These are phyloP conservation scores for Saccharomycopsis hybrid DNA, from an alignment of 1,139 yeast genomes.

Conservation along the genomic window DNA sequence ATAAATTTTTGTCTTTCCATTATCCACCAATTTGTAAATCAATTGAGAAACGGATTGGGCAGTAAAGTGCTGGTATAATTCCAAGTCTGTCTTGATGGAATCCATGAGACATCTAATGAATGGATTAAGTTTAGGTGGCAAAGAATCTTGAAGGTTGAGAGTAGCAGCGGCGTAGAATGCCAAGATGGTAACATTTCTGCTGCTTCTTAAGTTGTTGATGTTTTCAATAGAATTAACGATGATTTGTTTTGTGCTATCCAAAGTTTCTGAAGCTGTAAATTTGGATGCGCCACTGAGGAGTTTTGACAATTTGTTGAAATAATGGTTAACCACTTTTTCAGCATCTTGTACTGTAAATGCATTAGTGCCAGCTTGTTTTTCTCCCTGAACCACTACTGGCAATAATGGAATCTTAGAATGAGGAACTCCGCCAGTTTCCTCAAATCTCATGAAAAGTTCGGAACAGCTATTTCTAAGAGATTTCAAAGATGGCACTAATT, in stretches of 20 bases:
- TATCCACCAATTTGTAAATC: constrained; percentile 48
- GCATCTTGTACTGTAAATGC: constrained; percentile 84
- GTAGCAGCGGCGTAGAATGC: constrained; percentile 76
- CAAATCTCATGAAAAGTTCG: constrained; percentile 71
- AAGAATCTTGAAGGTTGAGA: constrained; percentile 45
- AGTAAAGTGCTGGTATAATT: constrained; percentile 60
- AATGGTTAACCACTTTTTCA: constrained; percentile 57
- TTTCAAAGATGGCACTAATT: constrained; percentile 78
- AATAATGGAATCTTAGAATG: constrained; percentile 74
- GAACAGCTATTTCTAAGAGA: constrained; percentile 85
- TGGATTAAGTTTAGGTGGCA: constrained; percentile 86
- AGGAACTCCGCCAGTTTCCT: constrained; percentile 68
- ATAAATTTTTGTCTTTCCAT: constrained; percentile 64
- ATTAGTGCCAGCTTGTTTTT: constrained; percentile 87
- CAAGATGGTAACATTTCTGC: constrained; percentile 57
- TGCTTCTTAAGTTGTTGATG: constrained; percentile 48
- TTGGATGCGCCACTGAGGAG: constrained; percentile 66
- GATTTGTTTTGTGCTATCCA: constrained; percentile 75
- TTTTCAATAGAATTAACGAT: constrained; percentile 63
- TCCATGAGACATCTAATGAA: constrained; percentile 90
- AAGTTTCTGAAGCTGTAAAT: constrained; percentile 62
- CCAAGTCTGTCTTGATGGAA: constrained; percentile 72
- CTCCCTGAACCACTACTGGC: constrained; percentile 91
- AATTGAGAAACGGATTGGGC: constrained; percentile 65
- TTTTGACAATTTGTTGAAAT: constrained; percentile 59